These are phyloP conservation scores for Dunaliella primolecta DNA, from an alignment of 139 green algal species.

Conservation along the genomic window DNA sequence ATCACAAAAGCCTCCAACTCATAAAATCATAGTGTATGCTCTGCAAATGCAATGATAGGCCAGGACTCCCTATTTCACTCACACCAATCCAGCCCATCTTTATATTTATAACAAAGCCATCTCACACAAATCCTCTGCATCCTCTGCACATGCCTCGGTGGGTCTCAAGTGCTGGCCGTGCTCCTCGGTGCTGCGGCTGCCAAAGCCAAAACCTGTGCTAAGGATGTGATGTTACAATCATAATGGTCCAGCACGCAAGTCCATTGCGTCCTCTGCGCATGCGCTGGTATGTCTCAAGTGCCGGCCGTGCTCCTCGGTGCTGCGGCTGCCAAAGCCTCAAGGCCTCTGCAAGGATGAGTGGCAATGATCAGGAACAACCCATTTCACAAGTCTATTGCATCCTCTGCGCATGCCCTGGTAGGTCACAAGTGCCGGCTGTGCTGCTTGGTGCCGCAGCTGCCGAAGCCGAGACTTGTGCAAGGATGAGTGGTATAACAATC, in stretches of 20 bases:
- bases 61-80: background rate
- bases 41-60: background rate
- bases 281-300: too few species aligned
- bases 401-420: background rate
- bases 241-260: background rate
- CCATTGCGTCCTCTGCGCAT: background rate
- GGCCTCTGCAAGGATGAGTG: background rate
- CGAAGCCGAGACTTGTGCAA: background rate
- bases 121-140: too few species aligned
- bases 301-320: too few species aligned
- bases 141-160: background rate
- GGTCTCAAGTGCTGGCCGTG: background rate
- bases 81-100: too few species aligned
- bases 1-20: too few species aligned
- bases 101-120: too few species aligned
- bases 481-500: too few species aligned
- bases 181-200: background rate
- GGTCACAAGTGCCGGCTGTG: too few species aligned
- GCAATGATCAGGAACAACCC: background rate
- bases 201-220: background rate
- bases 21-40: too few species aligned
- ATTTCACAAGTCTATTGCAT: background rate
- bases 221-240: too few species aligned
- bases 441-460: conserved; percentile 1
- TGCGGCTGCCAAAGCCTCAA: background rate